phyloP scores from a whole-genome alignment of 1,284 basidiomycete genomes.

The Fomes fomentarius region DNA sequence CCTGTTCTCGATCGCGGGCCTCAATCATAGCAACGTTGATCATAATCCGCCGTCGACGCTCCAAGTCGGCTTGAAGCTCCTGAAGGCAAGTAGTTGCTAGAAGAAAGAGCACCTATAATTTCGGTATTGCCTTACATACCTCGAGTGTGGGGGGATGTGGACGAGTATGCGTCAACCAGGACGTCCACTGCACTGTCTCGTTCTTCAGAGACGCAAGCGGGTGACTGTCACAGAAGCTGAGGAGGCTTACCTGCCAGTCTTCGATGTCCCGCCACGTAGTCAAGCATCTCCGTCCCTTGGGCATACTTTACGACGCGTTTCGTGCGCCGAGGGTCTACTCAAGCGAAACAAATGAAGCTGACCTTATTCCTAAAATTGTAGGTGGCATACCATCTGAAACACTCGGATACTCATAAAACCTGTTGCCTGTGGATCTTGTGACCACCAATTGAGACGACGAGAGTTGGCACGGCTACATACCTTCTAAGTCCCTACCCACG shows the following conservation, averaged over 20 bases:
- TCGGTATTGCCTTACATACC: slow-evolving; percentile 7
- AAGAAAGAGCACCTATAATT: background rate
- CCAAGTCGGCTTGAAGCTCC: slow-evolving; percentile 33
- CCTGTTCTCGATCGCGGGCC: slow-evolving; percentile 32
- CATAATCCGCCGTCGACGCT: slow-evolving; percentile 29
- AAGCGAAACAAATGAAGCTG: background rate
- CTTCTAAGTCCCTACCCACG: slow-evolving; percentile 35
- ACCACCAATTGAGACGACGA: background rate
- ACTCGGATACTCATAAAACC: slow-evolving; percentile 34
- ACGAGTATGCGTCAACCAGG: slow-evolving; percentile 38
- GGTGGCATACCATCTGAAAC: slow-evolving; percentile 24
- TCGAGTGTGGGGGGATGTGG: slow-evolving; percentile 32
- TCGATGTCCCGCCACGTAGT: slow-evolving; percentile 30
- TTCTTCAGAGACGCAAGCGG: background rate
- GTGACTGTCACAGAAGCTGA: background rate
- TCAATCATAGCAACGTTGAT: slow-evolving; percentile 32
- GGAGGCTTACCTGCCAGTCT: slow-evolving; percentile 29
- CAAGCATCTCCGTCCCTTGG: slow-evolving; percentile 31
- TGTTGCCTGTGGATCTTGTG: slow-evolving; percentile 27
- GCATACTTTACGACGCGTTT: slow-evolving; percentile 38
- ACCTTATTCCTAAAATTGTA: too few species aligned
- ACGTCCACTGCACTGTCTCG: slow-evolving; percentile 34
- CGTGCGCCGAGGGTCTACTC: slow-evolving; percentile 24
- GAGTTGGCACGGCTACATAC: slow-evolving; percentile 12
- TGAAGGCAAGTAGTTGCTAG: background rate